Evolutionary conservation across 495 filamentous ascomycete genomes (phyloP).

Genomic region (Zalerion maritima): DNA sequence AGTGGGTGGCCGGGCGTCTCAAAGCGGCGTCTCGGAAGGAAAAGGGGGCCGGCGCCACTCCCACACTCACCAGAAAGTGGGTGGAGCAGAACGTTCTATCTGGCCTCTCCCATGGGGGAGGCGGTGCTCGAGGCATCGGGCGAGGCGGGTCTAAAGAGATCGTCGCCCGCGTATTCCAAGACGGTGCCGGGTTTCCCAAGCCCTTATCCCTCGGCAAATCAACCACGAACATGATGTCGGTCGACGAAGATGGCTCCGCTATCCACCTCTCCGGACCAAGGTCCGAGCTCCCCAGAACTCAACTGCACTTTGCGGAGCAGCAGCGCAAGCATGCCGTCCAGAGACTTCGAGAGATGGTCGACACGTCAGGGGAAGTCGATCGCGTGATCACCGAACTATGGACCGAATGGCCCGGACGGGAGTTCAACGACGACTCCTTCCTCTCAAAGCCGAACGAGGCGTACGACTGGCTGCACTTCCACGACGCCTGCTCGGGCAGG

Average conservation of each 20-base stretch:
- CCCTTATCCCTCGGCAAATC: slow-evolving; percentile 17
- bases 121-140: slow-evolving; percentile 61
- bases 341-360: slow-evolving; percentile 74
- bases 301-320: slow-evolving; percentile 54
- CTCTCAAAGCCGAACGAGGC: slow-evolving; percentile 75
- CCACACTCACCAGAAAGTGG: slow-evolving; percentile 60
- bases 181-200: slow-evolving; percentile 74
- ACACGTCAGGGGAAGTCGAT: slow-evolving; percentile 78
- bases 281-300: slow-evolving; percentile 25
- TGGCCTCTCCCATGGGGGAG: slow-evolving; percentile 56
- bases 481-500: slow-evolving; percentile 63
- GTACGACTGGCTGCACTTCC: slow-evolving; percentile 91
- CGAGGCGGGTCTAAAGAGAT: slow-evolving; percentile 70
- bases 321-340: slow-evolving; percentile 64
- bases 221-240: slow-evolving; percentile 27
- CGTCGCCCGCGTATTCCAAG: slow-evolving; percentile 70
- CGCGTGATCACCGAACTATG: slow-evolving; percentile 71
- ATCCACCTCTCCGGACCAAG: slow-evolving; percentile 20
- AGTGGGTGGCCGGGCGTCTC: slow-evolving; percentile 83
- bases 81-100: slow-evolving; percentile 64
- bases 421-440: slow-evolving; percentile 84
- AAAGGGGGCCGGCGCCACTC: slow-evolving; percentile 12
- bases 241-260: slow-evolving; percentile 18
- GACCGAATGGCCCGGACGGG: slow-evolving; percentile 63
- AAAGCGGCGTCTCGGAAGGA: slow-evolving; percentile 31